Base-by-base conservation (phyloP, 257 asterid genomes). In the Marsdenia floribunda region DNA sequence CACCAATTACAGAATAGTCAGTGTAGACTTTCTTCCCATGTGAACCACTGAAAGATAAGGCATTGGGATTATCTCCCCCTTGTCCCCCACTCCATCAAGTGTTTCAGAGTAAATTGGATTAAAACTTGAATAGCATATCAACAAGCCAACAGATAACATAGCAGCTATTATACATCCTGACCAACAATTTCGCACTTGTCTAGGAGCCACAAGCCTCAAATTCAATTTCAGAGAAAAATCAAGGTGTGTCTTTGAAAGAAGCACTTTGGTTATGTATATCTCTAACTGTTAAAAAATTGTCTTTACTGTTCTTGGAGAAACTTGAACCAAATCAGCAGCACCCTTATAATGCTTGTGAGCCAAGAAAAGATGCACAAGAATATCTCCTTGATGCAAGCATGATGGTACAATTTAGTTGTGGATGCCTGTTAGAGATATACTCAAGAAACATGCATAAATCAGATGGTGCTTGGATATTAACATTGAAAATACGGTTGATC, bases 1-100 rank as follows among this genome's bases (percentile, higher is more conserved):
- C 40, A 93, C 99, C 93, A 76, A 82, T 89, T 74, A 94, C 91
- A 66, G 91, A 86, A 82, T 88, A 94, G 88, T 90, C 87, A 4
- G 86, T 85, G 76, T 83, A 79, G 70, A 87, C 85, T 81, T 86
- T 86, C 86, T 94, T 94, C 78, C 86, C 88, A 54, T 82, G 89
- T 38, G 96, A 81, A 77, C 14, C 75, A 53, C 73, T 76, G 50
- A 80, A 74, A n/a, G 82, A 50, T 33, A 84, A 80, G 77, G 77
- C 74, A 24, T 73, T 79, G 55, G 76, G 60, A 73, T 64, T n/a
- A n/a, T 77, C 38, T 68, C 70, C 77, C 76, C 84, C 70, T 77
- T 83, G 58, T 78, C 82, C 80, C 72, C 82, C 69, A 82, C 82
- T 60, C 77, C 82, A 64, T 80, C 91, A 19, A 78, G 79, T 15